Percentiles rank a stretch among this genome's conserved stretches.
phyloP scores from a whole-genome alignment of 2,329 filamentous ascomycete genomes.

The Aspergillus ochraceoroseus region DNA sequence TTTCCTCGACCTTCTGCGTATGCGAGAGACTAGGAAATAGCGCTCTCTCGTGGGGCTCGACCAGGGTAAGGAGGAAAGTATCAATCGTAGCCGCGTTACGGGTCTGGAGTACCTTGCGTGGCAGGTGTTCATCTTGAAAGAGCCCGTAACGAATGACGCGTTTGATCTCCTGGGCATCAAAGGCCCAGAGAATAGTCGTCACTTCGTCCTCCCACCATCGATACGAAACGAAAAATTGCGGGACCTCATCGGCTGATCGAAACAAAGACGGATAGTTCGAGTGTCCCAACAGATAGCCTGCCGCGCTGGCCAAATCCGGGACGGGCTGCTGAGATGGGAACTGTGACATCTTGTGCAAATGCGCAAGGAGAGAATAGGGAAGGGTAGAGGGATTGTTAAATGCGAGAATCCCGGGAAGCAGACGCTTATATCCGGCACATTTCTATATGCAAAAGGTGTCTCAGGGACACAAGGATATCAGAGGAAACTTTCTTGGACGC shows the following conservation, averaged over 20 bases:
- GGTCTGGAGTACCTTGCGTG: slow-evolving; percentile 32
- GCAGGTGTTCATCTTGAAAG: slow-evolving; percentile 34
- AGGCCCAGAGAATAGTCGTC: slow-evolving; percentile 37
- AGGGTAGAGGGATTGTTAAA: background rate
- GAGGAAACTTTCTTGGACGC: background rate
- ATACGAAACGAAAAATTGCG: slow-evolving; percentile 32
- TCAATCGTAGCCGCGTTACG: slow-evolving; percentile 35
- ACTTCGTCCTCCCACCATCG: slow-evolving; percentile 44
- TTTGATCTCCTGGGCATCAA: slow-evolving; percentile 36
- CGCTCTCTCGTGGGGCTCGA: slow-evolving; percentile 26
- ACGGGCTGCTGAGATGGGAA: slow-evolving; percentile 10
- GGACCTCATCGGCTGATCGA: slow-evolving; percentile 28
- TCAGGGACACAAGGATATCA: slow-evolving; percentile 8
- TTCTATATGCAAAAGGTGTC: slow-evolving; percentile 2
- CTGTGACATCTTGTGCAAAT: slow-evolving; percentile 13
- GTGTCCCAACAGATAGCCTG: slow-evolving; percentile 17
- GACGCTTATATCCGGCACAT: slow-evolving; percentile 3
- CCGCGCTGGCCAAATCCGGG: slow-evolving; percentile 5
- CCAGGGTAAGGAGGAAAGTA: slow-evolving; percentile 29
- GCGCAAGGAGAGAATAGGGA: background rate
- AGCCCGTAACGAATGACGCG: slow-evolving; percentile 38
- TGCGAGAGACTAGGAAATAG: slow-evolving; percentile 31
- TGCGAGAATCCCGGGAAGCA: slow-evolving; percentile 9
- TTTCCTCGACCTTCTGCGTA: slow-evolving; percentile 39
- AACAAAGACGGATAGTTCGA: slow-evolving; percentile 31